These are phyloP conservation scores for Schoenoplectus triqueter DNA, from an alignment of 202 grass and related monocot genomes.

Conservation along the genomic window DNA sequence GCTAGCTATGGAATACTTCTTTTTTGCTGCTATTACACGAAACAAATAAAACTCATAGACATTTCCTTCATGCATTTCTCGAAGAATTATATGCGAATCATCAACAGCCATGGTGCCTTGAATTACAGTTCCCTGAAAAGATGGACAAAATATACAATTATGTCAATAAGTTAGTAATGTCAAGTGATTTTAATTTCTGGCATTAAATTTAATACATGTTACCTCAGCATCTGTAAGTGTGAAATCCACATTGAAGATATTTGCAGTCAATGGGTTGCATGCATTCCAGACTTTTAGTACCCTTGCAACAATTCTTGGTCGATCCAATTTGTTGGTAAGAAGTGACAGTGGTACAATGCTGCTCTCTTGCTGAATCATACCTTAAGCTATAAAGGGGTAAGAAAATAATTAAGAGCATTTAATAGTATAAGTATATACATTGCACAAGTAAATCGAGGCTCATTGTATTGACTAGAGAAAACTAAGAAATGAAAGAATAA, in stretches of 20 bases:
- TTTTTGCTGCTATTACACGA: background rate
- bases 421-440: background rate
- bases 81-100: slow-evolving; percentile 26
- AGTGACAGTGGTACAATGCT: slow-evolving; percentile 25
- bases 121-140: slow-evolving; percentile 24
- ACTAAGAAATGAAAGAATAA: background rate
- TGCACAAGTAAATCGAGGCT: background rate
- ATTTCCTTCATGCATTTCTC: slow-evolving; percentile 18
- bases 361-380: slow-evolving; percentile 10
- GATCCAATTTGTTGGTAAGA: slow-evolving; percentile 30
- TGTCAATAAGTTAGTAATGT: background rate
- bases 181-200: background rate
- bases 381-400: background rate
- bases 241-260: slow-evolving; percentile 15
- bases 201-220: background rate
- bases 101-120: slow-evolving; percentile 26
- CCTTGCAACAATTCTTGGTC: slow-evolving; percentile 23
- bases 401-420: background rate
- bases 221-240: slow-evolving; percentile 17
- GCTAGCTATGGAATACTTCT: background rate
- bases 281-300: slow-evolving; percentile 27
- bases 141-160: background rate
- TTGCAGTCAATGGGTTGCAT: slow-evolving; percentile 20
- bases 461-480: background rate
- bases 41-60: slow-evolving; percentile 27